A percentile compares a stretch with the other conserved stretches of the same genome.
These are phyloP conservation scores for Phoma sp. DNA, from an alignment of 2,329 filamentous ascomycete genomes.

Conservation along the genomic window DNA sequence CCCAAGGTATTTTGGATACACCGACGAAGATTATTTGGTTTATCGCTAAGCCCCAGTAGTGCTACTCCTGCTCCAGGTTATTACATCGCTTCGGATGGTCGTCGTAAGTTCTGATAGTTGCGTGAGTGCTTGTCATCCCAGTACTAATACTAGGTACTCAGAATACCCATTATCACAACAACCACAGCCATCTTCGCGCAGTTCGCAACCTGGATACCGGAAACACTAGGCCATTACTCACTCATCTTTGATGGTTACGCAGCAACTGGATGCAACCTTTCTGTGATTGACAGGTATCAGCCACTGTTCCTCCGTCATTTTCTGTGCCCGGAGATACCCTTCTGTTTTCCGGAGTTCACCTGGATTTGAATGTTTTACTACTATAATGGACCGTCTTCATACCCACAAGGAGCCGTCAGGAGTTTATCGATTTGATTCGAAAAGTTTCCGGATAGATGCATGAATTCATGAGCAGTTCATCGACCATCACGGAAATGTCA, in stretches of 20 bases:
- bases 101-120: slow-evolving; percentile 39
- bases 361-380: slow-evolving; percentile 41
- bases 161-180: slow-evolving; percentile 45
- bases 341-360: slow-evolving; percentile 41
- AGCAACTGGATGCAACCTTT: slow-evolving; percentile 19
- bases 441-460: slow-evolving; percentile 34
- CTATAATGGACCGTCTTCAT: slow-evolving; percentile 37
- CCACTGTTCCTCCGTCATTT: slow-evolving; percentile 41
- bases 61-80: slow-evolving; percentile 43
- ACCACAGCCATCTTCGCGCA: slow-evolving; percentile 32
- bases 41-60: slow-evolving; percentile 51
- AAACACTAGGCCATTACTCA: slow-evolving; percentile 19
- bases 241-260: slow-evolving; percentile 4
- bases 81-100: slow-evolving; percentile 49
- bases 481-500: slow-evolving; percentile 11
- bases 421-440: slow-evolving; percentile 31
- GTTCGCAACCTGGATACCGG: slow-evolving; percentile 32
- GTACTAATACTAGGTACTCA: slow-evolving; percentile 31
- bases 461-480: slow-evolving; percentile 14
- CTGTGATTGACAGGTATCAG: slow-evolving; percentile 34
- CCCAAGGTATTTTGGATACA: slow-evolving; percentile 54
- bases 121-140: not conserved
- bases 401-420: slow-evolving; percentile 32
- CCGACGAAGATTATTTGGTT: slow-evolving; percentile 48
- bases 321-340: slow-evolving; percentile 47